phyloP scores from a whole-genome alignment of 176 grass and related monocot species.

The Triticum aestivum region DNA sequence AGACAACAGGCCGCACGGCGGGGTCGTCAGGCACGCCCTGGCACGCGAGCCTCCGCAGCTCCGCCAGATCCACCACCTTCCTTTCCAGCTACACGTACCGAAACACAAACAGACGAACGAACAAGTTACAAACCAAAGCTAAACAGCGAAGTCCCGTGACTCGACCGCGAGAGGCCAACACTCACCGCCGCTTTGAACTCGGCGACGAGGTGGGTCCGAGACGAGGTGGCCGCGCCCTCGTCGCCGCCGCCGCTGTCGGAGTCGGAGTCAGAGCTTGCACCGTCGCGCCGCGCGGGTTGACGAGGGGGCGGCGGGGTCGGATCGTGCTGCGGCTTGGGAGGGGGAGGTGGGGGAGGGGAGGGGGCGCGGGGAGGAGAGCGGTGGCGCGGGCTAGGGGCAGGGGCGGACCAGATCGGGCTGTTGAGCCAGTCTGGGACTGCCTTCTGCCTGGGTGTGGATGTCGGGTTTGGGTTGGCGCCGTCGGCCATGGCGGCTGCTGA shows the following conservation, averaged over 20 bases:
- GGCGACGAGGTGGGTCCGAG: conserved; percentile 50
- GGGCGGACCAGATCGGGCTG: conserved; percentile 74
- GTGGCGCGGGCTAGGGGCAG: conserved; percentile 29
- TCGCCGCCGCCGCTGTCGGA: background rate
- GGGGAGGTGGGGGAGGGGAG: conserved; percentile 27
- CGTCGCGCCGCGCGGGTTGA: conserved; percentile 10
- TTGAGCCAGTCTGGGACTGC: conserved; percentile 89
- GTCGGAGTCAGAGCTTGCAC: background rate
- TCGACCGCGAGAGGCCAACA: background rate
- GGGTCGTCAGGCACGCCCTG: conserved; percentile 70
- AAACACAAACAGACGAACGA: conserved; percentile 2
- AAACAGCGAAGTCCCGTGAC: background rate
- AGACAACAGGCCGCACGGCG: conserved; percentile 58
- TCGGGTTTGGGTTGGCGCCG: conserved; percentile 21
- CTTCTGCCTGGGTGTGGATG: conserved; percentile 34
- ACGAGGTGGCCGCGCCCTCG: conserved; percentile 32
- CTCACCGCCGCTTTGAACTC: conserved; percentile 75
- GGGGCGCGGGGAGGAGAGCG: conserved; percentile 40
- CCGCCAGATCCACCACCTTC: conserved; percentile 87
- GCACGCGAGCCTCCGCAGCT: conserved; percentile 76
- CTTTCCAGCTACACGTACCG: conserved; percentile 50
- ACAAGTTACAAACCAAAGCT: background rate
- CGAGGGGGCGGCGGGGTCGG: conserved; percentile 24
- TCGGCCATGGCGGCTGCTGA: conserved; percentile 49
- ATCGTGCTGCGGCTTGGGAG: conserved; percentile 34